Conservation (phyloP, 108 stramenopile genomes). For the Cyclotella choctawhatcheeana region DNA sequence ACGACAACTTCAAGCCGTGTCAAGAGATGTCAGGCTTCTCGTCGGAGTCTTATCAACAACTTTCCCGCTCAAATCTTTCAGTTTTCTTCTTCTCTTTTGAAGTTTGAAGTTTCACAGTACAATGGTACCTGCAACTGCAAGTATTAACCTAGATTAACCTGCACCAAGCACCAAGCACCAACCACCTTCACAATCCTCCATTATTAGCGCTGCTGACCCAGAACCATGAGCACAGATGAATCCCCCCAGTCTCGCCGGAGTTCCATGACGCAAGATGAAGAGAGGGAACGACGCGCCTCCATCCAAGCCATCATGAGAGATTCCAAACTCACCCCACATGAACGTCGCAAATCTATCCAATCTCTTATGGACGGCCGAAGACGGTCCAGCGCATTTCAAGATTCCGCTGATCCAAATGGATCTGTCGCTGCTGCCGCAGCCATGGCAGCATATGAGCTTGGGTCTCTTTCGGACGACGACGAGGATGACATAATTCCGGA, state of each 20-base stretch:
- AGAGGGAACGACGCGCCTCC: constrained; percentile 71
- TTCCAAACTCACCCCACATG: constrained; percentile 57
- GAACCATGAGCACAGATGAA: background rate
- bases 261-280: constrained; percentile 50
- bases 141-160: too few relatives aligned
- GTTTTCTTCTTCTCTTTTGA: background rate
- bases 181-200: constrained; percentile 2
- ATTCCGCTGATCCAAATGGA: constrained; percentile 14
- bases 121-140: too few relatives aligned
- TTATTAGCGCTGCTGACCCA: background rate
- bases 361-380: constrained; percentile 88
- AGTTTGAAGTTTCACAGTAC: background rate
- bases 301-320: constrained; percentile 86
- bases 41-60: too few relatives aligned
- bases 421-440: constrained; percentile 41
- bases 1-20: too few relatives aligned
- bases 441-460: constrained; percentile 28
- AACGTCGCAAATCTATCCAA: constrained; percentile 80
- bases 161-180: background rate
- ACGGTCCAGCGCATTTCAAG: constrained; percentile 46
- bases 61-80: background rate
- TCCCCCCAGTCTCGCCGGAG: constrained; percentile 21
- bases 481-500: constrained; percentile 18
- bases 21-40: too few relatives aligned
- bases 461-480: constrained; percentile 26